Evolutionary conservation across 768 basidiomycete species (phyloP), one percentile per base, ranked within the genome.

Genomic region (Boletus tomentosulus): DNA sequence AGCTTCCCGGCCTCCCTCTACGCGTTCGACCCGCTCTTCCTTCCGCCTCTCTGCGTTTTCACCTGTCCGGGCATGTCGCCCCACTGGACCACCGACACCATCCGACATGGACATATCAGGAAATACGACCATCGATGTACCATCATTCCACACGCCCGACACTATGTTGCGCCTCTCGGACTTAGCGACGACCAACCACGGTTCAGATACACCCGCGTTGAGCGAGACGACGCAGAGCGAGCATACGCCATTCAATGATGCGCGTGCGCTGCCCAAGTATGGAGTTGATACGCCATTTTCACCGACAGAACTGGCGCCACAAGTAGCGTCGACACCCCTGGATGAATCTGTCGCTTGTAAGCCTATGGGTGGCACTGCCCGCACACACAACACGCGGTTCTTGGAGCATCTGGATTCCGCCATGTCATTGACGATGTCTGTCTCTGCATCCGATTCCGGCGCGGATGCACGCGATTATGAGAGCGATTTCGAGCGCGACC

Each of bases 21-120:
- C 53, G 9, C 57, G 52, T 27, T 42, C 53, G 11, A 46, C 22
- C 3, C 54, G 62, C 9, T 50, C 56, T 42, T 64, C 60, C 1
- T 67, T 68, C 46, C 60, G 57, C 33, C 55, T 71, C 16, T 70
- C 67, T 3, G 46, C 57, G 2, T 46, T 60, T 27, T 64, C 67
- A 4, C 57, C 56, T 16, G 28, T 58, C 42, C 48, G 42, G n/a
- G 19, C 24, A 2, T 39, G 10, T 35, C 52, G 50, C 46, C 22
- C 49, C 16, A 30, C 25, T 0, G 52, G 34, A 22, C 16, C 46
- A 13, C 12, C 8, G 9, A 28, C 33, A 5, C 47, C 2, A 0
- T 10, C 50, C 0, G 31, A 53, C 35, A 53, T 41, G 25, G 44
- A 47, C 15, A 44, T 44, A 7, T 50, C 52, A 19, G 25, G 35